These are phyloP conservation scores for Mycena galopus DNA, from an alignment of 768 basidiomycete species.

Conservation along the genomic window DNA sequence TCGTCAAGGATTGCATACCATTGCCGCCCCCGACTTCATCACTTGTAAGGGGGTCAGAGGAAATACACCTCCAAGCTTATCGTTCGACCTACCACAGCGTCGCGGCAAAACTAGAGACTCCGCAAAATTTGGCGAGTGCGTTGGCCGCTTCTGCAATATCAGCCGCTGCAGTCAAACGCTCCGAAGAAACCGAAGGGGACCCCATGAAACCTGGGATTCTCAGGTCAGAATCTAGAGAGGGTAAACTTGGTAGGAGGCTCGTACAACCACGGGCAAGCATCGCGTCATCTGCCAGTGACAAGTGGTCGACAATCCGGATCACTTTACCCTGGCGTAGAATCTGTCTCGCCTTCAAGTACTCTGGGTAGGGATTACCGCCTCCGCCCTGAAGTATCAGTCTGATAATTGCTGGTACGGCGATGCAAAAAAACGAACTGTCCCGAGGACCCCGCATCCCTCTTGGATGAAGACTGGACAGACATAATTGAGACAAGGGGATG, in stretches of 20 bases:
- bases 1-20: slow-evolving; percentile 57
- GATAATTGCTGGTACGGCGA: too few relatives aligned
- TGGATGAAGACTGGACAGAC: slow-evolving; percentile 63
- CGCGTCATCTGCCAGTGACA: slow-evolving; percentile 57
- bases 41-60: slow-evolving; percentile 27
- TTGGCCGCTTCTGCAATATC: slow-evolving; percentile 41
- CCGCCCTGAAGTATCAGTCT: slow-evolving; percentile 62
- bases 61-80: not conserved
- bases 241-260: not conserved
- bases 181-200: slow-evolving; percentile 51
- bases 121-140: slow-evolving; percentile 49
- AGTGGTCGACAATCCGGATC: slow-evolving; percentile 61
- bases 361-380: slow-evolving; percentile 69
- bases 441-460: slow-evolving; percentile 73
- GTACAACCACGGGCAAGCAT: slow-evolving; percentile 46
- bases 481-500: not conserved
- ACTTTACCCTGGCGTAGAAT: slow-evolving; percentile 62
- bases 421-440: slow-evolving; percentile 54
- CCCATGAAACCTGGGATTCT: slow-evolving; percentile 53
- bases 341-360: slow-evolving; percentile 64
- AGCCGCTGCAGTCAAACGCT: slow-evolving; percentile 42
- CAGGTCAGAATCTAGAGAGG: not conserved
- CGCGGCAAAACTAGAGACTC: slow-evolving; percentile 45
- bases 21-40: slow-evolving; percentile 61
- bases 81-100: slow-evolving; percentile 44